Base-by-base conservation (phyloP, 2,329 filamentous ascomycete species). In the Calonectria hongkongensis region DNA sequence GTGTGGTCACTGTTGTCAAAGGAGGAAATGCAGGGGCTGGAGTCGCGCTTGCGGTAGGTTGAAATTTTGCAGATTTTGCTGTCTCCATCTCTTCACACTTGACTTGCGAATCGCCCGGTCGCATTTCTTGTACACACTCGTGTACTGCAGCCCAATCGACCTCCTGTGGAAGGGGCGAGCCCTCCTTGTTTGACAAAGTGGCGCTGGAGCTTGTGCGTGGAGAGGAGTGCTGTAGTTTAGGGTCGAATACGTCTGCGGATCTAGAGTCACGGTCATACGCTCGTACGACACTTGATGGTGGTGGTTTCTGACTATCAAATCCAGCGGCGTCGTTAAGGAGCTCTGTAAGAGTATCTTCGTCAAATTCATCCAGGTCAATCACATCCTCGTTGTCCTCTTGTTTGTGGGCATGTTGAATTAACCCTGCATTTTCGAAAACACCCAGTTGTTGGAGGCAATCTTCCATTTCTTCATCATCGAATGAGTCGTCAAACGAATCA, bases 71-170 rank as follows among this genome's bases (percentile, higher is more conserved):
- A 36, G 56, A 36, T 18, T 28, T n/a, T 8, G 64, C 66, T 66
- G 68, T 68, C 68, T 47, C 56, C 21, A 33, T 54, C 66, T 36
- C 73, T 48, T 27, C 56, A 8, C 39, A 25, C 7, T 10, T 28
- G 47, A 63, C 7, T 48, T 58, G 58, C 13, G 70, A 72, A 41
- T 25, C 58, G 18, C n/a, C 16, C 10, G 73, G 72, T 28, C 50
- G 50, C 16, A 43, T 39, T 43, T 68, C 60, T 28, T 72, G 51
- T 43, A 64, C 47, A 50, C 76, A 65, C 43, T 75, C 66, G 45
- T 72, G 67, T 25, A 87, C 78, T 5, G 74, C 62, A 48, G 83
- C 76, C 87, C 86, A 88, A 70, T 87, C 85, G 16, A 87, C 78
- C 3, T 85, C 84, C 15, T 85, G 80, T 30, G 83, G 81, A 9